Evolutionary conservation across 2,329 filamentous ascomycete species (phyloP).

Genomic region (Colletotrichum tanaceti): DNA sequence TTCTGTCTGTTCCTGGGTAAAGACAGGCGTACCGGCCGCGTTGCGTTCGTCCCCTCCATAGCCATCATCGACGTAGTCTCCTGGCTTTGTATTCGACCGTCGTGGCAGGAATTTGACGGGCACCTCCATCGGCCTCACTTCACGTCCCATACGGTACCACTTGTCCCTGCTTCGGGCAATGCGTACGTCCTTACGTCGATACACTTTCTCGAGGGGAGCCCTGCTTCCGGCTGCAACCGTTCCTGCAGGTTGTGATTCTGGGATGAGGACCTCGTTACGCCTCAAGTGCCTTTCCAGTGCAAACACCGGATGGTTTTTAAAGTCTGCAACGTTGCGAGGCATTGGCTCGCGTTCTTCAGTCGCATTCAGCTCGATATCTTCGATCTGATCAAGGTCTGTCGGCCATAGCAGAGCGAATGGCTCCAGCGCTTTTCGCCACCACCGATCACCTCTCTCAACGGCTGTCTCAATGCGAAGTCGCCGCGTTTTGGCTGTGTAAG

Average conservation of each 20-base stretch:
- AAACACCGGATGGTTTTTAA: conserved; percentile 86
- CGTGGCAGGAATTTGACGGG: conserved; percentile 80
- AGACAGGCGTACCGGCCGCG: conserved; percentile 67
- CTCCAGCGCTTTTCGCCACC: conserved; percentile 66
- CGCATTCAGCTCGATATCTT: conserved; percentile 79
- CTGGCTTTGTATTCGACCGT: conserved; percentile 50
- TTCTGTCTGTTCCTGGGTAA: conserved; percentile 73
- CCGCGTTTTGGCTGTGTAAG: conserved; percentile 90
- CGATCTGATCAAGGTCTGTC: conserved; percentile 82
- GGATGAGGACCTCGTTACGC: conserved; percentile 83
- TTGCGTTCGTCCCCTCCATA: conserved; percentile 58
- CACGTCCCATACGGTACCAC: conserved; percentile 89
- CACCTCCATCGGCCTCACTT: conserved; percentile 81
- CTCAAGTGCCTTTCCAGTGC: conserved; percentile 87
- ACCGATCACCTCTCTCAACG: conserved; percentile 60
- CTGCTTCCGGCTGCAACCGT: conserved; percentile 78
- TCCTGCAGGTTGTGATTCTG: conserved; percentile 76
- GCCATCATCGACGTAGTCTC: conserved; percentile 51
- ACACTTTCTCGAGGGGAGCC: conserved; percentile 78
- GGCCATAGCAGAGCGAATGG: conserved; percentile 56
- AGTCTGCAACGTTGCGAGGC: conserved; percentile 87
- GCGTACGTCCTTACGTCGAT: conserved; percentile 83
- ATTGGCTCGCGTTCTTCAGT: conserved; percentile 82
- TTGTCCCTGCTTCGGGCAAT: conserved; percentile 82
- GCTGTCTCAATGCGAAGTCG: conserved; percentile 79